Base-by-base conservation (phyloP, 2,329 filamentous ascomycete species). In the Sporothrix brunneoviolacea region DNA sequence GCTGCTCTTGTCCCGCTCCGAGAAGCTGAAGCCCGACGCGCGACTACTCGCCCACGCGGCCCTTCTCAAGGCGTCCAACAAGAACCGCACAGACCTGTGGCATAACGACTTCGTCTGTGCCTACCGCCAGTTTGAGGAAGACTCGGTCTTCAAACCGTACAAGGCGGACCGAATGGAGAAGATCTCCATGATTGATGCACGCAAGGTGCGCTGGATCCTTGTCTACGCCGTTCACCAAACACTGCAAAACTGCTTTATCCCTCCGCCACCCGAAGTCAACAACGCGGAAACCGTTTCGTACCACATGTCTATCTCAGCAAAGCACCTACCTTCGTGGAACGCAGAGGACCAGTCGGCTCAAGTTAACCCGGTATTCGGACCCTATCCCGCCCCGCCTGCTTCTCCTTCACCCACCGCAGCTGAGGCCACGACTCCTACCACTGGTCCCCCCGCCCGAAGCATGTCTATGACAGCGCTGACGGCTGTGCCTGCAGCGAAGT, bases 171-270 rank as follows among this genome's bases (percentile, higher is more conserved):
- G 78, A 51, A 53, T 64, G 6, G 77, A 81, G 32, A 82, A 79
- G 59, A 62, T 84, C 1, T 75, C 77, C 0, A 67, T 80, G 10
- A 70, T 75, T 8, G 87, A 91, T 55, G 85, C 80, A 1, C 80
- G 88, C 36, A 91, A 89, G 64, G 77, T 90, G 15, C 76, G 87
- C 35, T 93, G 87, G 87, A 78, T 91, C 27, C 62, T 91, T 32
- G 75, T 91, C 7, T 91, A 91, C 59, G 76, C 81, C 16, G 75
- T 81, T 4, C 76, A 88, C 51, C 88, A 93, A 62, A 83, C 82
- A n/a, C 73, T 93, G 1, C 74, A 77, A 9, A 79, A 79, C 48
- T 81, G 82, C 33, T 83, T 80, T 1, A 69, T 76, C 30, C 70
- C 50, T 6, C 49, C 77, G 0, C 83, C 87, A 0, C 62, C 69